A percentile compares a stretch with the other conserved stretches of the same genome.
Evolutionary conservation across 2,329 filamentous ascomycete species (phyloP).

Genomic region (Fusarium abutilonis): DNA sequence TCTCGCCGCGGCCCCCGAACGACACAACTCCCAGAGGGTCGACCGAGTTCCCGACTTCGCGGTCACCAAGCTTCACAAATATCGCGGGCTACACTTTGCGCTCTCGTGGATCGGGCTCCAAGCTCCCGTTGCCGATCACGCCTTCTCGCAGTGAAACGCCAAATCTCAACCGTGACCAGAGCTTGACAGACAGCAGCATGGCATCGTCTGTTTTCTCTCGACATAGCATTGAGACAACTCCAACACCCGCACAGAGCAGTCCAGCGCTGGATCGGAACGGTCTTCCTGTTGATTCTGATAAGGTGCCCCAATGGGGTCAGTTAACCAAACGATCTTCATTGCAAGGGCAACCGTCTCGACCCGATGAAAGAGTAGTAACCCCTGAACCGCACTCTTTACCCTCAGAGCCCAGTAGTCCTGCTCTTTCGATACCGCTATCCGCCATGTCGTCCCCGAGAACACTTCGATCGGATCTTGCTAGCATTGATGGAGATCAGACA

Average conservation of each 20-base stretch:
- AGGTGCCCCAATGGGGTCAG: constrained; percentile 40
- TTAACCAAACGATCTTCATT: constrained; percentile 28
- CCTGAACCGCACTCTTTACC: constrained; percentile 30
- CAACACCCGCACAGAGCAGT: constrained; percentile 48
- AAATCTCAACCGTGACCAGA: constrained; percentile 49
- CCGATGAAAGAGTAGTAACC: constrained; percentile 12
- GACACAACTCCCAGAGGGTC: constrained; percentile 17
- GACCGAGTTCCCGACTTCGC: constrained; percentile 31
- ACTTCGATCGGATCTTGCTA: constrained; percentile 31
- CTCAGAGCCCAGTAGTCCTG: constrained; percentile 38
- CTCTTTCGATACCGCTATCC: constrained; percentile 44
- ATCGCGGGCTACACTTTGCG: constrained; percentile 46
- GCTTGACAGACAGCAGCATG: constrained; percentile 57
- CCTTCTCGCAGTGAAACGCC: constrained; percentile 52
- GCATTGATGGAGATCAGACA: constrained; percentile 33
- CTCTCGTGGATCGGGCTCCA: constrained; percentile 52
- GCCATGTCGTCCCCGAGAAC: constrained; percentile 49
- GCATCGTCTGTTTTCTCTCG: constrained; percentile 55
- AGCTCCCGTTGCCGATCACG: constrained; percentile 53
- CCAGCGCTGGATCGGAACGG: constrained; percentile 41
- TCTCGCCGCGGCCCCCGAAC: constrained; percentile 18
- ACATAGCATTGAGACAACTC: constrained; percentile 49
- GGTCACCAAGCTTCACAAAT: constrained; percentile 44
- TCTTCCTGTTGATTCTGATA: constrained; percentile 21
- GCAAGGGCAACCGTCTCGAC: neutral